phyloP scores from a whole-genome alignment of 202 grass and related monocot species.

The Zoysia matrella region DNA sequence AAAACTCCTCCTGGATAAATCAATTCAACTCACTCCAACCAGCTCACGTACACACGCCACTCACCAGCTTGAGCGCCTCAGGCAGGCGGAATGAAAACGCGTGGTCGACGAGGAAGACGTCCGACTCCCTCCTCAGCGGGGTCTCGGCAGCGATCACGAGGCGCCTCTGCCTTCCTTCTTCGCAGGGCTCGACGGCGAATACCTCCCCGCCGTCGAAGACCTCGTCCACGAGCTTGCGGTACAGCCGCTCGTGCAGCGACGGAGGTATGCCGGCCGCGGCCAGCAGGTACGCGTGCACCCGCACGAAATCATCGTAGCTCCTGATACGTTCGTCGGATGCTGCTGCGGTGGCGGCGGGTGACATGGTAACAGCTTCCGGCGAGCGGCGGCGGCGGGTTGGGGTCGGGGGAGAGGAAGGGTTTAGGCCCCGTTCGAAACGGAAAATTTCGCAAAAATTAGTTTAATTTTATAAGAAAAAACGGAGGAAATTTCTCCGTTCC shows the following conservation, averaged over 20 bases:
- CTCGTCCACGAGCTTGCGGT: conserved; percentile 78
- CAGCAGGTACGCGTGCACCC: conserved; percentile 75
- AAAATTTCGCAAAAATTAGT: too few species aligned
- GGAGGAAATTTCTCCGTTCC: too few species aligned
- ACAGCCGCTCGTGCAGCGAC: conserved; percentile 66
- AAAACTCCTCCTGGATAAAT: neutral
- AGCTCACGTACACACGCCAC: neutral
- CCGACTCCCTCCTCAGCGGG: conserved; percentile 56
- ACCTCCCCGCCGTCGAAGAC: conserved; percentile 83
- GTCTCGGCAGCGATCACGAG: conserved; percentile 50
- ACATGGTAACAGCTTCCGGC: conserved; percentile 22
- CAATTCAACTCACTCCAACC: neutral
- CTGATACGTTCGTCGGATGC: conserved; percentile 33
- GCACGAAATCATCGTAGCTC: conserved; percentile 67
- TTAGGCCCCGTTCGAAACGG: too few species aligned
- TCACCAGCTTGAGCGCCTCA: conserved; percentile 84
- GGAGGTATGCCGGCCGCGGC: conserved; percentile 66
- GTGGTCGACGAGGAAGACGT: conserved; percentile 92
- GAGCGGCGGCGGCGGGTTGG: conserved; percentile 16
- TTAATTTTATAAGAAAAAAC: too few species aligned
- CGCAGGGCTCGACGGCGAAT: conserved; percentile 74
- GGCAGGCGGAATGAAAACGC: conserved; percentile 92
- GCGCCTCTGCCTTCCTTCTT: conserved; percentile 62
- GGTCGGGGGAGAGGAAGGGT: conserved; percentile 45
- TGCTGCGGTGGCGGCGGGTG: conserved; percentile 19